A percentile compares a stretch with the other conserved stretches of the same genome.
These are phyloP conservation scores for Rhodotorula toruloides DNA, from an alignment of 768 basidiomycete species.

Conservation along the genomic window DNA sequence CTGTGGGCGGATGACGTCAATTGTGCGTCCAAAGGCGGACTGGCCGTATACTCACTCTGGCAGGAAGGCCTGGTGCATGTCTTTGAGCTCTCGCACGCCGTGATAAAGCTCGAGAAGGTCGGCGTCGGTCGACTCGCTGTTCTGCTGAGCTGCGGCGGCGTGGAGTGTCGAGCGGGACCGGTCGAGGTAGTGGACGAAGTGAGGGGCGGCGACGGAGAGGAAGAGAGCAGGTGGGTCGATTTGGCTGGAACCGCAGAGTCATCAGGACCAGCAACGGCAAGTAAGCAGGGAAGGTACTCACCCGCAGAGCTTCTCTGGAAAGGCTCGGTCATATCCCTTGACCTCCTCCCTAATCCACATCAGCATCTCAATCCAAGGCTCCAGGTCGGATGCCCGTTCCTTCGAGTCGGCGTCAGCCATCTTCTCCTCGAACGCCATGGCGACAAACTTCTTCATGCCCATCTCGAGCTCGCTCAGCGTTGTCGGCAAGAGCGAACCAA, in stretches of 20 bases:
- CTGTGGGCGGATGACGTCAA: not conserved
- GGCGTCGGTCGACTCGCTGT: conserved; percentile 68
- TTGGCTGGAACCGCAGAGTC: not conserved
- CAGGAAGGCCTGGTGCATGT: conserved; percentile 78
- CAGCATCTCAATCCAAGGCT: conserved; percentile 75
- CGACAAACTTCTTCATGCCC: conserved; percentile 34
- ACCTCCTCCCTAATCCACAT: conserved; percentile 82
- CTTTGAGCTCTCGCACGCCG: conserved; percentile 64
- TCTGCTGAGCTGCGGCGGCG: conserved; percentile 15
- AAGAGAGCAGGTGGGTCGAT: conserved; percentile 71
- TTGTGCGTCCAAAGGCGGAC: not conserved
- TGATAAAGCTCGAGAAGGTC: conserved; percentile 84
- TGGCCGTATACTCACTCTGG: conserved; percentile 57
- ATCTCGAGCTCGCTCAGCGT: conserved; percentile 27
- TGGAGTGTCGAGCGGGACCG: conserved; percentile 8
- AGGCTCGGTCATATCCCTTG: conserved; percentile 78
- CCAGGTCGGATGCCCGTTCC: conserved; percentile 61
- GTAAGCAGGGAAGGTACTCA: conserved; percentile 47
- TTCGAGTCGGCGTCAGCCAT: conserved; percentile 42
- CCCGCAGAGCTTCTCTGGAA: conserved; percentile 76
- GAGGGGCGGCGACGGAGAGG: conserved; percentile 28
- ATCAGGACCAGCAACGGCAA: not conserved
- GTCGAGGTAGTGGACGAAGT: conserved; percentile 32
- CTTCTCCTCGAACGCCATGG: conserved; percentile 39
- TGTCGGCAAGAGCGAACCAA: conserved; percentile 10